phyloP scores from a whole-genome alignment of 2,329 filamentous ascomycete genomes.

The Fusarium tjaetaba region DNA sequence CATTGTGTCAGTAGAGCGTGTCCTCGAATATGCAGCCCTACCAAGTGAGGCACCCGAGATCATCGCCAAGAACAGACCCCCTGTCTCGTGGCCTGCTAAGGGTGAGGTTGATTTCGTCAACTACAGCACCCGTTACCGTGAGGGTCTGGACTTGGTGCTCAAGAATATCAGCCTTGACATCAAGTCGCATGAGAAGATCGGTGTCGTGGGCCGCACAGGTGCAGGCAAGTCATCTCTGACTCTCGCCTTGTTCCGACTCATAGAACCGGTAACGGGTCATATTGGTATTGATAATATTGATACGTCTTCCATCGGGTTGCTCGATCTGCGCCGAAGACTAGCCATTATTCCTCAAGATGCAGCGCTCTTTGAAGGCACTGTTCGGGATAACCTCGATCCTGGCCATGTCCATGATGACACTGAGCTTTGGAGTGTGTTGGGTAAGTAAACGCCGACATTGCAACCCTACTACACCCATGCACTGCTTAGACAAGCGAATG shows the following conservation, averaged over 20 bases:
- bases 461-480: conserved; percentile 19
- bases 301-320: conserved; percentile 87
- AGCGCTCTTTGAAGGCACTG: conserved; percentile 90
- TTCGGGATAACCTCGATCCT: conserved; percentile 95
- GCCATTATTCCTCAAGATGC: conserved; percentile 99
- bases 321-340: conserved; percentile 87
- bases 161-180: conserved; percentile 93
- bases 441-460: conserved; percentile 61
- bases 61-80: conserved; percentile 84
- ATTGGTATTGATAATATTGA: conserved; percentile 92
- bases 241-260: conserved; percentile 92
- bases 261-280: conserved; percentile 83
- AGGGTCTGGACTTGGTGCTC: conserved; percentile 88
- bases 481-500: not conserved
- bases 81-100: conserved; percentile 89
- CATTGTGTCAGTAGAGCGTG: conserved; percentile 97
- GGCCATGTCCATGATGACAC: conserved; percentile 96
- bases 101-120: conserved; percentile 91
- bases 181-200: conserved; percentile 97
- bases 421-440: conserved; percentile 93
- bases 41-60: conserved; percentile 96
- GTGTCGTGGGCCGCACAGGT: conserved; percentile 94
- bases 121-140: conserved; percentile 92
- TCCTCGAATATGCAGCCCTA: conserved; percentile 91
- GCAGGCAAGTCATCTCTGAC: conserved; percentile 97